These are phyloP conservation scores for Cucurbita moschata DNA, from an alignment of 306 rosid genomes.

Conservation along the genomic window DNA sequence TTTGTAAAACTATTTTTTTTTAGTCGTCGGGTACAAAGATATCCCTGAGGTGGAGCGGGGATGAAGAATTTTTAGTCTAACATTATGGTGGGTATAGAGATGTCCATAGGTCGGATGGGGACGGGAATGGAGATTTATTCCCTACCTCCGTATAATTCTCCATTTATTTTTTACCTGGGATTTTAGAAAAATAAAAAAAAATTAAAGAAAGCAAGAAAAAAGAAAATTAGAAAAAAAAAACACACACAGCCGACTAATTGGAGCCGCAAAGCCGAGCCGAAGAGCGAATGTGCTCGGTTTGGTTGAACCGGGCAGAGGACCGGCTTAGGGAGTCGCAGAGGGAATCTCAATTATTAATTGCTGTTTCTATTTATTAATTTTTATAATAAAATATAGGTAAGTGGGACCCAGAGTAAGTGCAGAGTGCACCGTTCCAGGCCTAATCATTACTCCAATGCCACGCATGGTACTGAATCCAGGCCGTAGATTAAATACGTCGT, in stretches of 20 bases:
- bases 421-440: slow-evolving; percentile 2
- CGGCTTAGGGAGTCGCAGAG: not conserved
- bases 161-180: no score
- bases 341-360: slow-evolving; percentile 8
- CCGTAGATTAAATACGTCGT: not conserved
- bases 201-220: not conserved
- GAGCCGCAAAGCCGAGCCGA: not conserved
- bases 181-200: no score
- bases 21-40: no score
- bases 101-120: no score
- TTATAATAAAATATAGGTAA: no score
- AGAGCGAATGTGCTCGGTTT: slow-evolving; percentile 23
- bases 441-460: slow-evolving; percentile 2
- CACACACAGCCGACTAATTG: not conserved
- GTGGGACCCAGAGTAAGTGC: not conserved
- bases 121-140: no score
- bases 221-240: not conserved
- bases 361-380: not conserved
- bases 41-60: no score
- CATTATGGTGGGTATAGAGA: no score
- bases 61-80: no score
- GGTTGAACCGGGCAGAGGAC: slow-evolving; percentile 1
- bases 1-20: no score
- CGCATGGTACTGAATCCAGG: not conserved
- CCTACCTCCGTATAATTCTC: no score